These are phyloP conservation scores for Solanum verrucosum DNA, from an alignment of 257 asterid genomes.

Conservation along the genomic window DNA sequence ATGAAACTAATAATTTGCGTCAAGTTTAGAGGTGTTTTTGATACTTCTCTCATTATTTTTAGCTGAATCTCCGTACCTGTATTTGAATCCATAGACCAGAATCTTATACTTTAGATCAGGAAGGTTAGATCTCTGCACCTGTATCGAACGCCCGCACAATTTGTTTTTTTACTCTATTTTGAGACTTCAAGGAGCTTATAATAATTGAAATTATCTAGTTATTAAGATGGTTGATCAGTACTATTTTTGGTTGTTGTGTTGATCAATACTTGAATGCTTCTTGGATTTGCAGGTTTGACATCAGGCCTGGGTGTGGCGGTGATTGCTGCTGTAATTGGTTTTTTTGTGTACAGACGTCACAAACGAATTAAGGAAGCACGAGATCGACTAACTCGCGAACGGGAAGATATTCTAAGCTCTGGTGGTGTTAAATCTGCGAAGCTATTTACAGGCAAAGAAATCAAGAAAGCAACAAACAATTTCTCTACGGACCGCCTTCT, in stretches of 20 bases:
- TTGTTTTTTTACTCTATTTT: not conserved
- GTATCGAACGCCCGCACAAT: not conserved
- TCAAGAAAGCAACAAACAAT: slow-evolving; percentile 72
- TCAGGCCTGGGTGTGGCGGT: slow-evolving; percentile 49
- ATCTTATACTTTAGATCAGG: not conserved
- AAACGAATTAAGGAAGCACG: slow-evolving; percentile 45
- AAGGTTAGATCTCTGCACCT: not conserved
- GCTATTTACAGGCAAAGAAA: slow-evolving; percentile 59
- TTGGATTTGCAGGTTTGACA: slow-evolving; percentile 43
- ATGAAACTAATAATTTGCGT: too few species aligned
- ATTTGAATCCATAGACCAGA: not conserved
- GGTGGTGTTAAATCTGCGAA: slow-evolving; percentile 71
- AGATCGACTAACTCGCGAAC: slow-evolving; percentile 58
- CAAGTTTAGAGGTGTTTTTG: too few species aligned
- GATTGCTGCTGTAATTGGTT: slow-evolving; percentile 22
- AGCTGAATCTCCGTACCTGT: not conserved
- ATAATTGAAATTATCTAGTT: not conserved
- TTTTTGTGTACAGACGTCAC: slow-evolving; percentile 44
- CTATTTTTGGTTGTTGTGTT: not conserved
- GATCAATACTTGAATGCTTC: not conserved
- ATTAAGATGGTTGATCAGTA: not conserved
- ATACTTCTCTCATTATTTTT: not conserved
- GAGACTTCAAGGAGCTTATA: not conserved
- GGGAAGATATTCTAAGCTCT: slow-evolving; percentile 62
- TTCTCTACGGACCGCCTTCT: slow-evolving; percentile 72